Conservation (phyloP, 257 asterid species). For the Gentiana straminea region DNA sequence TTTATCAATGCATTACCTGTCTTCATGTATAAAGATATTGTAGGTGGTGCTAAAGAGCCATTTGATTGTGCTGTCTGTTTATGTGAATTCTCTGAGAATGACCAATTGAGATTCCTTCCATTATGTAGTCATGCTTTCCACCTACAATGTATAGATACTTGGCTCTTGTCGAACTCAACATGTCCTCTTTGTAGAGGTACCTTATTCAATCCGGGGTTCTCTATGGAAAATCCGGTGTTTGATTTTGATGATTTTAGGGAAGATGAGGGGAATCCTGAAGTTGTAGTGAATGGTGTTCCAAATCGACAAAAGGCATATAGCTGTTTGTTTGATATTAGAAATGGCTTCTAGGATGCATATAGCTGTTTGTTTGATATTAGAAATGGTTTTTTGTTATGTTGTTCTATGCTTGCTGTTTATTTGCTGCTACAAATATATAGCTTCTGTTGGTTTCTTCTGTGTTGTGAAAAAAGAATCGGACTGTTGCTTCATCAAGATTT, state of each 20-base stretch:
- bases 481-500: too few species aligned
- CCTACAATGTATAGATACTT: constrained; percentile 72
- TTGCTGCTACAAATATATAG: too few species aligned
- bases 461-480: too few species aligned
- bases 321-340: too few species aligned
- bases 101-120: constrained; percentile 80
- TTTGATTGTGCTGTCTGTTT: constrained; percentile 92
- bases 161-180: constrained; percentile 88
- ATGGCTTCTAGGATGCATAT: too few species aligned
- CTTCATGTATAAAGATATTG: constrained; percentile 66
- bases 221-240: constrained; percentile 69
- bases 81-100: constrained; percentile 65
- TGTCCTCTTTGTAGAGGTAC: constrained; percentile 90
- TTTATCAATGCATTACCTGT: constrained; percentile 83
- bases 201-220: constrained; percentile 63
- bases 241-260: constrained; percentile 58
- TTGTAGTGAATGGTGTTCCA: constrained; percentile 27
- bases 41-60: constrained; percentile 68
- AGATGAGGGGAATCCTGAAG: constrained; percentile 38
- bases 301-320: constrained; percentile 31
- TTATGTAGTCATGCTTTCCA: constrained; percentile 93
- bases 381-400: too few species aligned
- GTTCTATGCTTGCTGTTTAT: too few species aligned
- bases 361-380: too few species aligned
- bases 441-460: too few species aligned